Conservation (phyloP, 129 eudicot genomes). For the Scalesia atractyloides region DNA sequence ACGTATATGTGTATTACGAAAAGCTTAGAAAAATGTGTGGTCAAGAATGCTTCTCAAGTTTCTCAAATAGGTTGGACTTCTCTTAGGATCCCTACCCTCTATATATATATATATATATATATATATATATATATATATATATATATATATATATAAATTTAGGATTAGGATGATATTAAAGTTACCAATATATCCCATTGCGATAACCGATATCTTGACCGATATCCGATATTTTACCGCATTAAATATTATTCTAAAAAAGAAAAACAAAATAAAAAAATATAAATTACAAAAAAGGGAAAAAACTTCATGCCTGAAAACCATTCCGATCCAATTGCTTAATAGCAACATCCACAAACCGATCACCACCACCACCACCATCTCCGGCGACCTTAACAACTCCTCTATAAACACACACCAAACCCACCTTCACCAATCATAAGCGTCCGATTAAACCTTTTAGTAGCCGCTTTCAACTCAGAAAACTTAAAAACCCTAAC, state of each 20-base stretch:
- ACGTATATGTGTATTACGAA: too few relatives aligned
- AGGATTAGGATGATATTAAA: too few relatives aligned
- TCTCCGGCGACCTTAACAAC: constrained; percentile 33
- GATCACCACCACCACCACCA: background rate
- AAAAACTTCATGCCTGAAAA: constrained; percentile 70
- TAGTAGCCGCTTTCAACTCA: constrained; percentile 65
- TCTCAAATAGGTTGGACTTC: too few relatives aligned
- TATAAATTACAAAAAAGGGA: background rate
- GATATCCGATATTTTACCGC: too few relatives aligned
- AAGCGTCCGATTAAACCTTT: constrained; percentile 55
- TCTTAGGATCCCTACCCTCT: too few relatives aligned
- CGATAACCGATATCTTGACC: too few relatives aligned
- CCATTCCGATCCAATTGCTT: constrained; percentile 89
- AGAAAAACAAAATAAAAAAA: background rate
- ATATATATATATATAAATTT: too few relatives aligned
- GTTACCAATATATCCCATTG: too few relatives aligned
- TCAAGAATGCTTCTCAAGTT: too few relatives aligned
- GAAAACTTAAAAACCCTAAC: constrained; percentile 54
- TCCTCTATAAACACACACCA: constrained; percentile 72
- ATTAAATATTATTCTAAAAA: background rate
- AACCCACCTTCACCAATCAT: constrained; percentile 83
- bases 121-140: too few relatives aligned
- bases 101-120: too few relatives aligned
- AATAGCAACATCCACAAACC: constrained; percentile 67
- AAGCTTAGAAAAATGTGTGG: too few relatives aligned